Evolutionary conservation across 2,329 filamentous ascomycete genomes (phyloP).

Genomic region (Tricladium varicosporioides): DNA sequence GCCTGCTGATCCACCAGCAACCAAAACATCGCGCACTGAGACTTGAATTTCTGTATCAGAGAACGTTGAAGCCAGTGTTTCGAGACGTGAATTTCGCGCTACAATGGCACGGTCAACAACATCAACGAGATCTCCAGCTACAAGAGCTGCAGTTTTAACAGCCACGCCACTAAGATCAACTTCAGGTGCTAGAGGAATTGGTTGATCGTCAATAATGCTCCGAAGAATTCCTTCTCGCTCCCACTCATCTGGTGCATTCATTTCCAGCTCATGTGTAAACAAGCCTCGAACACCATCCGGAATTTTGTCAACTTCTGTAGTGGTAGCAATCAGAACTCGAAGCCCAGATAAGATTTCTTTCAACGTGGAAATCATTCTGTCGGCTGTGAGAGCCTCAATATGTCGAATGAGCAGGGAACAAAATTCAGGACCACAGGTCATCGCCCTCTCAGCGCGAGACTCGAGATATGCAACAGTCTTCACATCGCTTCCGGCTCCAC

Average conservation of each 20-base stretch:
- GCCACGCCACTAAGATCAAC: slow-evolving; percentile 84
- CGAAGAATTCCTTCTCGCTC: slow-evolving; percentile 86
- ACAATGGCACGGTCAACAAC: slow-evolving; percentile 88
- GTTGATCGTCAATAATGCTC: slow-evolving; percentile 72
- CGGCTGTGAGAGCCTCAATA: slow-evolving; percentile 85
- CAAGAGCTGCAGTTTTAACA: slow-evolving; percentile 91
- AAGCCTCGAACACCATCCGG: slow-evolving; percentile 85
- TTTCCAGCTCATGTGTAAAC: slow-evolving; percentile 94
- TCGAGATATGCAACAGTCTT: slow-evolving; percentile 92
- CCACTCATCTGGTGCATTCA: slow-evolving; percentile 86
- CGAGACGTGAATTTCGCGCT: slow-evolving; percentile 72
- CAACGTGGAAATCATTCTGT: slow-evolving; percentile 82
- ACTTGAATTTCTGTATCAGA: slow-evolving; percentile 44
- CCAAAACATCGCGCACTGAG: slow-evolving; percentile 77
- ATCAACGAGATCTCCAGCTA: slow-evolving; percentile 90
- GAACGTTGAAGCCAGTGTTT: slow-evolving; percentile 60
- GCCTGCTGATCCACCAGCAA: slow-evolving; percentile 79
- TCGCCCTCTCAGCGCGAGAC: slow-evolving; percentile 81
- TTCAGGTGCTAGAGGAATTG: slow-evolving; percentile 74
- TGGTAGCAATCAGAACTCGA: slow-evolving; percentile 86
- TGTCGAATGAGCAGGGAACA: slow-evolving; percentile 86
- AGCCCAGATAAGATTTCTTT: slow-evolving; percentile 79
- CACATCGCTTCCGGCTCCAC: slow-evolving; percentile 81
- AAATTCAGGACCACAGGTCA: slow-evolving; percentile 80
- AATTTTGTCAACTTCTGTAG: slow-evolving; percentile 91